Evolutionary conservation across 148 eudicot species (phyloP).

Genomic region (Arbutus unedo): DNA sequence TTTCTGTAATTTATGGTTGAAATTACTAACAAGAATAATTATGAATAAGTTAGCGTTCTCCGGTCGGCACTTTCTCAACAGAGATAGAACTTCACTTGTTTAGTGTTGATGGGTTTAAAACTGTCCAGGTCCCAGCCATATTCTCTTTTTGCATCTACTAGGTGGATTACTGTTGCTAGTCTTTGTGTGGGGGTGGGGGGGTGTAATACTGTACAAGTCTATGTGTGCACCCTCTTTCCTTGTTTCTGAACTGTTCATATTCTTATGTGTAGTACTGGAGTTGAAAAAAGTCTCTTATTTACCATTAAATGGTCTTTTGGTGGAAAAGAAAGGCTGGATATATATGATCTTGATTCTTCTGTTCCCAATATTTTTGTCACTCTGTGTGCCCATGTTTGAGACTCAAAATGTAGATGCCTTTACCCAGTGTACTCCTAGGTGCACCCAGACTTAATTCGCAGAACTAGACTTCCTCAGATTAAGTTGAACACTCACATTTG

Average conservation of each 20-base stretch:
- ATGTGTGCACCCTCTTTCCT: neutral
- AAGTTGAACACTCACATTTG: neutral
- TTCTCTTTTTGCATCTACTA: neutral
- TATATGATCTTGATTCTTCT: neutral
- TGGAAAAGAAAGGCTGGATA: constrained; percentile 2
- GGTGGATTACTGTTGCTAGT: too few relatives aligned
- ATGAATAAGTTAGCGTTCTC: neutral
- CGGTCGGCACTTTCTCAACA: neutral
- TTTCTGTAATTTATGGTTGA: neutral
- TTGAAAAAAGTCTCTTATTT: neutral
- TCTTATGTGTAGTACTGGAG: neutral
- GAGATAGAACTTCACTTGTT: neutral
- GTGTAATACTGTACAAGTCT: too few relatives aligned
- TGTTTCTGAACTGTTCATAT: neutral
- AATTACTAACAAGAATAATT: neutral
- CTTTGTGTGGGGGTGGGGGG: too few relatives aligned
- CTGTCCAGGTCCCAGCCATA: neutral
- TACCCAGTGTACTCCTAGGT: neutral
- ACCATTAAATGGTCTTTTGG: neutral
- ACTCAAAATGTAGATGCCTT: neutral
- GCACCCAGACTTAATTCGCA: neutral
- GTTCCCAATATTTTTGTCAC: neutral
- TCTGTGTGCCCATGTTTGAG: neutral
- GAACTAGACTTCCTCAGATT: neutral
- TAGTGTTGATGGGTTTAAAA: constrained; percentile 6